Evolutionary conservation across 2,329 filamentous ascomycete species (phyloP), one percentile per base, ranked within the genome.

Genomic region (Verticillium longisporum): DNA sequence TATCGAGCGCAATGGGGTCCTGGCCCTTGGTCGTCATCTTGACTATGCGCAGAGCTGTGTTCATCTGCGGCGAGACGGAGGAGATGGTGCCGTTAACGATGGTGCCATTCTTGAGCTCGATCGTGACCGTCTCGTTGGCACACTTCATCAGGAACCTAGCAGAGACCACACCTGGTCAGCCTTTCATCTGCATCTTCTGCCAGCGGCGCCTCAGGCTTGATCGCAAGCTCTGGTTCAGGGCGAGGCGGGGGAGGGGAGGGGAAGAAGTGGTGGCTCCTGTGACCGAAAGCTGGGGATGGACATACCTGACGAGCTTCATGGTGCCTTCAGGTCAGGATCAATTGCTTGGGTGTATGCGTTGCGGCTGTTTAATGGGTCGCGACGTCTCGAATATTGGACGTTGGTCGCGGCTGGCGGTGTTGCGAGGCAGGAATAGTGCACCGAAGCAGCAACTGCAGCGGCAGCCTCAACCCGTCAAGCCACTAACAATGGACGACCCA

Each of bases 71-170:
- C 6, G 93, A 95, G 70, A 99, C 93, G 41, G 92, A 95, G 63
- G 93, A 92, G 75, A 99, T 97, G 68, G 95, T 98, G 78, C 95
- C 95, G 76, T 97, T 91, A 68, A 98, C 86, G 72, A 98, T 96
- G 69, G 95, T 96, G 77, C 94, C 95, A 85, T 98, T 98, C 78
- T 99, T 99, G 68, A 99, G 83, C 78, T 99, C 95, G 76, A 99
- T 91, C 55, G 94, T 98, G 71, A 98, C 95, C 71, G 95, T 97
- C 82, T 99, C 95, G 78, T 97, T 98, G 77, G 91, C 88, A 78
- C 94, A 98, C 83, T 99, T 99, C 94, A 98, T 98, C 70, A 99
- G 83, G 77, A 99, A 99, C 76, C 95, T 98, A 76, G 64, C 36
- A 10, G 62, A 45, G 36, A 7, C 13, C 14, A 15, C 38, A 15